phyloP scores from a whole-genome alignment of 352 stramenopile species.

The Sclerospora graminicola region DNA sequence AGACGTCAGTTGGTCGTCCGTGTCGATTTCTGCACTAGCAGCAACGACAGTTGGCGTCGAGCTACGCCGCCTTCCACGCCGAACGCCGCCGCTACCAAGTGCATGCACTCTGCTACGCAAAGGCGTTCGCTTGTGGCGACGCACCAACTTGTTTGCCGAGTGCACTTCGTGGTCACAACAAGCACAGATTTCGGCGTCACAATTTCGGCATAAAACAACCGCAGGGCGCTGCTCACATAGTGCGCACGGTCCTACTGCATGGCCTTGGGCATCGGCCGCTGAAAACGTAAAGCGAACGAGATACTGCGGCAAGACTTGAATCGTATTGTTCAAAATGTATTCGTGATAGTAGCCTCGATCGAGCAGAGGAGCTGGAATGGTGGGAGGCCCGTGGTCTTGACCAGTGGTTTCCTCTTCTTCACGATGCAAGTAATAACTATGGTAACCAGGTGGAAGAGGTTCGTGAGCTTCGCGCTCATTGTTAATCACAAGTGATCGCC shows the following conservation, averaged over 20 bases:
- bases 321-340: conserved; percentile 65
- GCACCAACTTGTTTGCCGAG: conserved; percentile 73
- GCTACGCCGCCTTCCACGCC: conserved; percentile 27
- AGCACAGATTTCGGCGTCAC: conserved; percentile 63
- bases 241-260: conserved; percentile 26
- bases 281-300: too few relatives aligned
- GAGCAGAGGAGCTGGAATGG: too few relatives aligned
- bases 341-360: conserved; percentile 49
- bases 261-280: too few relatives aligned
- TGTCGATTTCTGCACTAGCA: conserved; percentile 13
- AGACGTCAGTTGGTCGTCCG: conserved; percentile 6
- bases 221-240: conserved; percentile 54
- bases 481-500: too few relatives aligned
- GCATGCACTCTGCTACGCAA: conserved; percentile 17
- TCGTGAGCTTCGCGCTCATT: too few relatives aligned
- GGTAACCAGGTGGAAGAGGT: conserved; percentile 57
- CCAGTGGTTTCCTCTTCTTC: conserved; percentile 7
- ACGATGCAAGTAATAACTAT: conserved; percentile 56
- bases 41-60: conserved; percentile 18
- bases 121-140: conserved; percentile 47
- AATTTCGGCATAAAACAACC: conserved; percentile 42
- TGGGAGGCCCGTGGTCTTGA: conserved; percentile 5
- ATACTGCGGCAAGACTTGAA: too few relatives aligned
- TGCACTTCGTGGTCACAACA: too few relatives aligned
- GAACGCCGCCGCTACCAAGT: conserved; percentile 8